phyloP scores from a whole-genome alignment of 352 stramenopile species.

The Phytophthora idaei region DNA sequence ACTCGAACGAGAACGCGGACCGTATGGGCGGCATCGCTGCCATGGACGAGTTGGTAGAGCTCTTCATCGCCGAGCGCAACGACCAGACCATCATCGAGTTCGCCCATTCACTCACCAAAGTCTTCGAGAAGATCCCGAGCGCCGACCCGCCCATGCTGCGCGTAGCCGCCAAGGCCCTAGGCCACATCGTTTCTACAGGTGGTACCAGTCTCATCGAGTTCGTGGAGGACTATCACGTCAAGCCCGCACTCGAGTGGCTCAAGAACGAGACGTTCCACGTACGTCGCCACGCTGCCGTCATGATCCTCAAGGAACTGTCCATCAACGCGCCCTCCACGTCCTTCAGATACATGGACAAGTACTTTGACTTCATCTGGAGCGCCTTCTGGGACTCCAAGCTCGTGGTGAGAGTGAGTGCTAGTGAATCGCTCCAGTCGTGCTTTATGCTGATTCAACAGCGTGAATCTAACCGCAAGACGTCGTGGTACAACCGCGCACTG shows the following conservation, averaged over 20 bases:
- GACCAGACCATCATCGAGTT: slow-evolving; percentile 92
- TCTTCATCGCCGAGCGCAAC: slow-evolving; percentile 89
- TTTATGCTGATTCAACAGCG: slow-evolving; percentile 89
- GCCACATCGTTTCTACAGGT: slow-evolving; percentile 88
- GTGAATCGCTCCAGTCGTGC: slow-evolving; percentile 83
- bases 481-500: slow-evolving; percentile 79
- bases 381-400: slow-evolving; percentile 87
- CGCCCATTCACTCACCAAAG: slow-evolving; percentile 84
- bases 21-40: slow-evolving; percentile 86
- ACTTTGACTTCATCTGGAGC: slow-evolving; percentile 92
- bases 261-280: slow-evolving; percentile 91
- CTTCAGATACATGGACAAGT: slow-evolving; percentile 90
- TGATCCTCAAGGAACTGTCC: slow-evolving; percentile 88
- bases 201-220: slow-evolving; percentile 90
- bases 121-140: slow-evolving; percentile 88
- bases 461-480: slow-evolving; percentile 86
- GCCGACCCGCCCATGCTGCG: slow-evolving; percentile 76
- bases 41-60: slow-evolving; percentile 90
- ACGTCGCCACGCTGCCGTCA: slow-evolving; percentile 80
- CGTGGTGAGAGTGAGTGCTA: slow-evolving; percentile 79
- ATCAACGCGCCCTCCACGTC: slow-evolving; percentile 87
- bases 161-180: slow-evolving; percentile 76
- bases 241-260: slow-evolving; percentile 86
- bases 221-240: slow-evolving; percentile 89
- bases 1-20: slow-evolving; percentile 75